A percentile compares a stretch with the other conserved stretches of the same genome.
Conservation (phyloP, 2,329 filamentous ascomycete species). For the Ilyonectria robusta region DNA sequence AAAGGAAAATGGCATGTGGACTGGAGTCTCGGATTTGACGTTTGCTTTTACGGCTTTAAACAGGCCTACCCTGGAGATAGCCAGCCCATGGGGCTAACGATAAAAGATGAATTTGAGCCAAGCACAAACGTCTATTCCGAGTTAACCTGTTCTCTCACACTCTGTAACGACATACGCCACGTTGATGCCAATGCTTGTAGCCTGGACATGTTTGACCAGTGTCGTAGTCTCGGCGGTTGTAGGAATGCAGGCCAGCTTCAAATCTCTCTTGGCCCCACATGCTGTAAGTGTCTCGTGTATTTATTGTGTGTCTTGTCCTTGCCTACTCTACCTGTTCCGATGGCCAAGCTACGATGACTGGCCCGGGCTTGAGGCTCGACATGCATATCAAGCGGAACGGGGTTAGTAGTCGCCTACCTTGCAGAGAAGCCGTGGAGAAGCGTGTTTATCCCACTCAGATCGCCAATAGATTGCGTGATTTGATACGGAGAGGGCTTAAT, state of each 20-base stretch:
- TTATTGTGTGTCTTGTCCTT: too few relatives aligned
- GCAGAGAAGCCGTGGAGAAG: neutral
- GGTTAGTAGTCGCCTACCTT: neutral
- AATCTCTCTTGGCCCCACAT: neutral
- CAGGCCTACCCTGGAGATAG: constrained; percentile 51
- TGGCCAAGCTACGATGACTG: too few relatives aligned
- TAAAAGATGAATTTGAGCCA: constrained; percentile 55
- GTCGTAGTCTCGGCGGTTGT: neutral
- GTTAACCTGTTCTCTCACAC: constrained; percentile 8
- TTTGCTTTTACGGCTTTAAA: constrained; percentile 52
- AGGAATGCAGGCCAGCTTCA: neutral
- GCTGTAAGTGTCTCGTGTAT: neutral
- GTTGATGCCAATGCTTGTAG: neutral
- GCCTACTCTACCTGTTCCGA: too few relatives aligned
- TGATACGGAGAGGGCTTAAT: neutral
- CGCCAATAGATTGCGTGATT: neutral
- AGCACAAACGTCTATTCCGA: constrained; percentile 47
- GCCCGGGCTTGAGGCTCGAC: too few relatives aligned
- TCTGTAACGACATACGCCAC: constrained; percentile 2
- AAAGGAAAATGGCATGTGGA: constrained; percentile 54
- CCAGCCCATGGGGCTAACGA: constrained; percentile 54
- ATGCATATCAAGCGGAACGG: neutral
- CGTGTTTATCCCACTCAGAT: neutral
- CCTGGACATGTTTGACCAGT: too few relatives aligned
- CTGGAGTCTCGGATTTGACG: constrained; percentile 59